Evolutionary conservation across 192 early-diverging fungal genomes (phyloP).

Genomic region (Phlyctochytrium bullatum): DNA sequence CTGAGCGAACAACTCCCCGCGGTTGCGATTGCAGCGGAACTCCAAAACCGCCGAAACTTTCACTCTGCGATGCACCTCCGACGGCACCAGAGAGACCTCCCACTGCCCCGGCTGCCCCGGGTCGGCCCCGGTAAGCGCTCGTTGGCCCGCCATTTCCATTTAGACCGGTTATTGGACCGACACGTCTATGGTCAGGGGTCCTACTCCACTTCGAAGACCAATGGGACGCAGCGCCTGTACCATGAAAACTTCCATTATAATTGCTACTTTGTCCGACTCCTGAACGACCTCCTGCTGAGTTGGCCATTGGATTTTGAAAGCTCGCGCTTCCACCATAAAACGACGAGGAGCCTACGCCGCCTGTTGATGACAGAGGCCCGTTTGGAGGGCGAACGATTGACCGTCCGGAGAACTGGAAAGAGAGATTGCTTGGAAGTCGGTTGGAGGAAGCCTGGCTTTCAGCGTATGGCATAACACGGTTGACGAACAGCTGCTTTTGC

Average conservation of each 20-base stretch:
- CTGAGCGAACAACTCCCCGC: neutral
- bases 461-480: neutral
- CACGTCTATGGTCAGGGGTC: neutral
- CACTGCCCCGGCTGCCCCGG: neutral
- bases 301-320: neutral
- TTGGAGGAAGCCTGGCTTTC: neutral
- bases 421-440: neutral
- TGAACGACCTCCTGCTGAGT: neutral
- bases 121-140: no score
- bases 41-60: neutral
- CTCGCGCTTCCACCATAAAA: neutral
- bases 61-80: neutral
- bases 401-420: neutral
- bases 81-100: neutral
- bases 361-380: no score
- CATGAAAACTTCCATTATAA: neutral
- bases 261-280: neutral
- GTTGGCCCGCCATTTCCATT: no score
- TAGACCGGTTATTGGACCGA: no score
- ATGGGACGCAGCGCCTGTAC: neutral
- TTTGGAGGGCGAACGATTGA: no score
- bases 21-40: neutral
- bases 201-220: neutral
- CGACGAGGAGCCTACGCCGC: neutral
- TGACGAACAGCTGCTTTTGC: no score